Evolutionary conservation across 345 rosid species (phyloP).

Genomic region (Microthlaspi erraticum): DNA sequence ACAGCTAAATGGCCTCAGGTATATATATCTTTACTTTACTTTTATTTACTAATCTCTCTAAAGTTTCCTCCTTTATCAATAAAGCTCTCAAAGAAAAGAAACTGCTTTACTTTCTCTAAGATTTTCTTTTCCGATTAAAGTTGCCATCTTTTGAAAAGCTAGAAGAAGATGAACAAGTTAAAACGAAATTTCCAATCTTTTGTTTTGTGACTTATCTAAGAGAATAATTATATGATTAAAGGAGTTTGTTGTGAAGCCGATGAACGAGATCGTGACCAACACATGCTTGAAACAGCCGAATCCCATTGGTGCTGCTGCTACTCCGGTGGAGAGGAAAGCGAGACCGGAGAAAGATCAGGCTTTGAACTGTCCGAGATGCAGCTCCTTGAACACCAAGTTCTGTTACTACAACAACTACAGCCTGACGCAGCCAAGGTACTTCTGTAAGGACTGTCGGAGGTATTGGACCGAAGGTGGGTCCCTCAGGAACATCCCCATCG

Average conservation of each 20-base stretch:
- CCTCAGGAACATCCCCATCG: slow-evolving; percentile 89
- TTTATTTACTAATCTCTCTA: background rate
- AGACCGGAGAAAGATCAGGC: slow-evolving; percentile 71
- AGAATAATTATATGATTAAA: slow-evolving; percentile 20
- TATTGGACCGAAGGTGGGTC: slow-evolving; percentile 99
- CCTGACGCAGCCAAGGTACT: slow-evolving; percentile 84
- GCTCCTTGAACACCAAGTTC: slow-evolving; percentile 81
- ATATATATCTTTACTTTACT: background rate
- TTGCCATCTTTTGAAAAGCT: slow-evolving; percentile 4
- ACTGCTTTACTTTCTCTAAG: background rate
- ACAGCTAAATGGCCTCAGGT: slow-evolving; percentile 99
- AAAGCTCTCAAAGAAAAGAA: background rate
- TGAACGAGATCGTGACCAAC: slow-evolving; percentile 77
- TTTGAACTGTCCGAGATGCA: slow-evolving; percentile 90
- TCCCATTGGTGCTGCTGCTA: slow-evolving; percentile 17
- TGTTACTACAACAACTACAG: slow-evolving; percentile 93
- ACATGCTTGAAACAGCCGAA: slow-evolving; percentile 50
- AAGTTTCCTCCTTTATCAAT: background rate
- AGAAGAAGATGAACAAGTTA: slow-evolving; percentile 11
- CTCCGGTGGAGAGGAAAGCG: slow-evolving; percentile 58
- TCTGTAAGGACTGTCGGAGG: slow-evolving; percentile 84
- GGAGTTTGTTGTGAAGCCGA: slow-evolving; percentile 92
- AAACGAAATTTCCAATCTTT: background rate
- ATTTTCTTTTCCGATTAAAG: slow-evolving; percentile 5
- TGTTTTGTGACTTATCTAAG: background rate